Percentiles rank a stretch among this genome's conserved stretches.
Conservation (phyloP, 352 stramenopile genomes). For the Phytophthora podocarpi region DNA sequence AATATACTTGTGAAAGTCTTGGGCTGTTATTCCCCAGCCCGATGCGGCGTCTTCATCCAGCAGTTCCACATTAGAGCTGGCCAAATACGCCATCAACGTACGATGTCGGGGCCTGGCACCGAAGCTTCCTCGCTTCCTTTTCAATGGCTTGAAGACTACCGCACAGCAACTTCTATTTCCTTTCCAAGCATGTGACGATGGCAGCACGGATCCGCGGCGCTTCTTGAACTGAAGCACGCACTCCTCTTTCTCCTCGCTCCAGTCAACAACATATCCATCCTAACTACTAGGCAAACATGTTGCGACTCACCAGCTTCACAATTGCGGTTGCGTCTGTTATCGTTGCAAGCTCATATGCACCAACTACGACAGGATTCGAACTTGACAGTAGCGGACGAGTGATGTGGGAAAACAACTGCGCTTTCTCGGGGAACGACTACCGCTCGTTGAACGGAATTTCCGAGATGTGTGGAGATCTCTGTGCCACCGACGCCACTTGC, state of each 20-base stretch:
- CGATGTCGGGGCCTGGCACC: too few relatives aligned
- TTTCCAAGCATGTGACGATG: not conserved
- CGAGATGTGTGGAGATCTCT: constrained; percentile 36
- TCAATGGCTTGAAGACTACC: constrained; percentile 1
- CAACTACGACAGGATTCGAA: constrained; percentile 11
- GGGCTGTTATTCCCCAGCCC: constrained; percentile 4
- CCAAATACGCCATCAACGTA: constrained; percentile 1
- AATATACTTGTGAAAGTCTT: too few relatives aligned
- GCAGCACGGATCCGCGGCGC: too few relatives aligned
- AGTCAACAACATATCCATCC: too few relatives aligned
- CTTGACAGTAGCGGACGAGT: constrained; percentile 22
- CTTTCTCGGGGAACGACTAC: constrained; percentile 30
- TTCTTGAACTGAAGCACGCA: too few relatives aligned
- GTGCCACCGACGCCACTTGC: constrained; percentile 25
- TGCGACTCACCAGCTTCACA: constrained; percentile 5
- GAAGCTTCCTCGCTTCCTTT: constrained; percentile 19
- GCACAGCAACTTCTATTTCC: constrained; percentile 8
- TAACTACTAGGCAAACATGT: constrained; percentile 1
- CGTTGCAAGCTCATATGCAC: not conserved
- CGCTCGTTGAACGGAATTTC: constrained; percentile 13
- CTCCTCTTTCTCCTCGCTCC: constrained; percentile 6
- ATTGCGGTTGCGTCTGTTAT: not conserved
- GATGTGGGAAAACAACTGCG: constrained; percentile 33
- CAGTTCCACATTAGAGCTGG: too few relatives aligned
- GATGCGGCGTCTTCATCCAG: too few relatives aligned